A percentile compares a stretch with the other conserved stretches of the same genome.
These are phyloP conservation scores for Acephala macrosclerotiorum DNA, from an alignment of 2,329 filamentous ascomycete genomes.

Conservation along the genomic window DNA sequence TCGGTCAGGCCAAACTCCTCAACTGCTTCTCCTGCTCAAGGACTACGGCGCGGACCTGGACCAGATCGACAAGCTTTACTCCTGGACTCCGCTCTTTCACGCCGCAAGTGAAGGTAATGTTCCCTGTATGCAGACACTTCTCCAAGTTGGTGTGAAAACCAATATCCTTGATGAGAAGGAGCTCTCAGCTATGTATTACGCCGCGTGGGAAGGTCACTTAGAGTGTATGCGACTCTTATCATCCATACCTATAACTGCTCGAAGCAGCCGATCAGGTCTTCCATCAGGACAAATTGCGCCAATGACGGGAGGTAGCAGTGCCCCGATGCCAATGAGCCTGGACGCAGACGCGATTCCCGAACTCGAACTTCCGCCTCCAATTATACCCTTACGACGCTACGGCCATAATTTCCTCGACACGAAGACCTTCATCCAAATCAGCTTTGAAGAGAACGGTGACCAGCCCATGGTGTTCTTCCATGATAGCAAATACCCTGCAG, in stretches of 20 bases:
- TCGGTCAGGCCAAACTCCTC: conserved; percentile 81
- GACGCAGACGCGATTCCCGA: conserved; percentile 91
- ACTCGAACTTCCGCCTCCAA: conserved; percentile 90
- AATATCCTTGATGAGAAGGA: conserved; percentile 90
- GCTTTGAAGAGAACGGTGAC: conserved; percentile 79
- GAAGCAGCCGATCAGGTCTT: conserved; percentile 29
- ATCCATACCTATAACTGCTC: conserved; percentile 47
- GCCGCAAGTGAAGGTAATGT: conserved; percentile 96
- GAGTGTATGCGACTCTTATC: conserved; percentile 92
- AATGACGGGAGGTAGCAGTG: conserved; percentile 39
- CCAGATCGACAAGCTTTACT: conserved; percentile 93
- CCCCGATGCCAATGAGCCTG: conserved; percentile 64
- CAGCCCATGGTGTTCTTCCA: conserved; percentile 93
- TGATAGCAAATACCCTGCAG: conserved; percentile 93
- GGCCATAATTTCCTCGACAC: conserved; percentile 98
- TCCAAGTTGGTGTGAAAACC: conserved; percentile 80
- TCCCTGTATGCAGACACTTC: conserved; percentile 80
- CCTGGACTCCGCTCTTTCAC: conserved; percentile 96
- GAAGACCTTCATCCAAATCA: conserved; percentile 94
- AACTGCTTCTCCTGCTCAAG: conserved; percentile 81
- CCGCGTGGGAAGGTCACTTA: conserved; percentile 95
- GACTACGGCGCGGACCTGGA: conserved; percentile 89
- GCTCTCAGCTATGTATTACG: conserved; percentile 96
- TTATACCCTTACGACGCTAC: conserved; percentile 92
- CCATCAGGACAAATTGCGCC: conserved; percentile 44